Percentiles rank a stretch among this genome's conserved stretches.
Evolutionary conservation across 768 basidiomycete species (phyloP).

Genomic region (Phaeotremella fagi): DNA sequence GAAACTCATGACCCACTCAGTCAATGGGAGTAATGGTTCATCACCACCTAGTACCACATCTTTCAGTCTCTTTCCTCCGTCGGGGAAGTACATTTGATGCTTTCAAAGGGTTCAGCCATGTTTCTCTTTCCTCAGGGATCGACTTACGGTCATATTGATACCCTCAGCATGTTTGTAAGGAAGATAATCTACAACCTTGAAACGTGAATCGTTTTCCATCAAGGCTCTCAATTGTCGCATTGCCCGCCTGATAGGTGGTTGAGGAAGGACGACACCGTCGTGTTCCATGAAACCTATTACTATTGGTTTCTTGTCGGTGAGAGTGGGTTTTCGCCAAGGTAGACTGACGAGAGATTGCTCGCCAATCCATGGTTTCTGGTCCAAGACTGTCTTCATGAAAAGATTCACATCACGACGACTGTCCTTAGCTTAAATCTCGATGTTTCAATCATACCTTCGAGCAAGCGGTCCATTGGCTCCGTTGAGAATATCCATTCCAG

Average conservation of each 20-base stretch:
- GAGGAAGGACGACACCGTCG: conserved; percentile 33
- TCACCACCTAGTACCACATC: background rate
- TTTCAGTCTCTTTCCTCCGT: background rate
- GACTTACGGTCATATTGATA: background rate
- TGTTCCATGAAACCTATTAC: conserved; percentile 31
- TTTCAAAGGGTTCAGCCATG: background rate
- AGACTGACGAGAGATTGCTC: background rate
- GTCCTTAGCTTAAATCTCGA: no score
- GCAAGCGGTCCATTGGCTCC: background rate
- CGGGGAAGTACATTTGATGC: conserved; percentile 3
- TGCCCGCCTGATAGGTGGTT: conserved; percentile 23
- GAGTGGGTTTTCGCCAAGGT: background rate
- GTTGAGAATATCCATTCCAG: background rate
- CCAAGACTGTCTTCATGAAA: background rate
- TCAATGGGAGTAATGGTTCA: conserved; percentile 1
- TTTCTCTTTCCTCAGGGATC: no score
- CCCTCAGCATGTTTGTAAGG: conserved; percentile 2
- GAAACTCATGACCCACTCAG: conserved; percentile 1
- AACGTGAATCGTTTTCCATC: background rate
- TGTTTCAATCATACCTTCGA: background rate
- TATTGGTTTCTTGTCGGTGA: conserved; percentile 1
- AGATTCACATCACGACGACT: background rate
- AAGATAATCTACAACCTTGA: background rate
- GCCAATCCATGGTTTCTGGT: background rate
- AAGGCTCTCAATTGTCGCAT: background rate